A percentile compares a stretch with the other conserved stretches of the same genome.
Conservation (phyloP, 352 stramenopile genomes). For the Globisporangium paroecandrum region DNA sequence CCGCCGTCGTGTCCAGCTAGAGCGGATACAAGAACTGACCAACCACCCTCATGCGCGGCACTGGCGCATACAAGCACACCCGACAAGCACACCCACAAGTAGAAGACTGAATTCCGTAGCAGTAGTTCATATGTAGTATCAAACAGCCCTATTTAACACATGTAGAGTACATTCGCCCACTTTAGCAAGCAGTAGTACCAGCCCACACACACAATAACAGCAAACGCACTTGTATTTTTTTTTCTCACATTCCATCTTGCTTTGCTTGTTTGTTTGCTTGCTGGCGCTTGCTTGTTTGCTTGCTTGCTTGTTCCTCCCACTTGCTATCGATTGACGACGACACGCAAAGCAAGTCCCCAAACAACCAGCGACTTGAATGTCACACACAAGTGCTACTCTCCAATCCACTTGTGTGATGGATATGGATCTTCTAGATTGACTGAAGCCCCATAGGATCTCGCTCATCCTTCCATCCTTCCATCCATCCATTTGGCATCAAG, state of each 20-base stretch:
- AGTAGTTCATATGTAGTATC: constrained; percentile 1
- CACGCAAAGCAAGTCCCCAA: not conserved
- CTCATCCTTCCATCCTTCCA: constrained; percentile 1
- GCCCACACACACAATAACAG: not conserved
- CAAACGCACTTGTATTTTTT: constrained; percentile 7
- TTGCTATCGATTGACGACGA: constrained; percentile 2
- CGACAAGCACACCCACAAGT: not conserved
- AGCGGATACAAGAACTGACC: constrained; percentile 4
- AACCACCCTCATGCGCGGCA: not conserved
- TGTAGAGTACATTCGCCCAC: constrained; percentile 3
- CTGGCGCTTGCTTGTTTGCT: not conserved
- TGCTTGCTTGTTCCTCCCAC: not conserved
- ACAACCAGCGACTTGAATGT: not conserved
- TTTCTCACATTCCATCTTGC: not conserved
- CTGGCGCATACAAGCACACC: not conserved
- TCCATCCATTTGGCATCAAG: not conserved
- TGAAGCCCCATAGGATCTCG: not conserved
- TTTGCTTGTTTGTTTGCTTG: not conserved
- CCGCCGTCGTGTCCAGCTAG: constrained; percentile 11
- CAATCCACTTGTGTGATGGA: not conserved
- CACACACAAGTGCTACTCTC: not conserved
- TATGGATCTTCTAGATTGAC: not conserved
- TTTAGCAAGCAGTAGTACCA: constrained; percentile 2
- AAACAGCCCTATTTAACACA: constrained; percentile 5
- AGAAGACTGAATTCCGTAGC: not conserved